Evolutionary conservation across 441 rosid species (phyloP), one percentile per base, ranked within the genome.

Genomic region (Adansonia madagascariensis): DNA sequence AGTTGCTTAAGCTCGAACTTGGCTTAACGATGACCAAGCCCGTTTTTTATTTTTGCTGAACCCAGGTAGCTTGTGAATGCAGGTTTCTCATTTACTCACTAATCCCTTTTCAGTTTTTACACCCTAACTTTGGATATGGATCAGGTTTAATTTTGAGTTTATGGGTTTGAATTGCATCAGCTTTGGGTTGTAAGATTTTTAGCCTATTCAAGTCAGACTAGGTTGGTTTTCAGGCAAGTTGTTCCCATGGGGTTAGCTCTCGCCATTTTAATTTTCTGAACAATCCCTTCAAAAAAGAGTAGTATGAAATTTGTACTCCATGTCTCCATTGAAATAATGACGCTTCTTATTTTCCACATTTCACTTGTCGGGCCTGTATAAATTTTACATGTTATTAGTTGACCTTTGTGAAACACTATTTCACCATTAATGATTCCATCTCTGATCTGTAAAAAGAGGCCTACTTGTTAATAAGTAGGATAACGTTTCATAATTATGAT

Each of bases 121-220:
- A 59, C 1, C 64, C 64, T 57, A 57, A 8, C 14, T 59, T 59
- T 59, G 24, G 12, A 41, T 41, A n/a, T n/a, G 52, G 50, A 17
- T 65, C 31, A 5, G 3, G 27, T 65, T n/a, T 41, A 6, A 27
- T 57, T 10, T 22, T 22, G 4, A 10, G 14, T 60, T 60, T 59
- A 20, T 56, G 39, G 64, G 64, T 60, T 60, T 60, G 64, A 60
- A 60, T 60, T 60, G 31, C 64, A 60, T 60, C 5, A 20, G 63
- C 7, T 59, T 59, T 24, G 27, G 27, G 15, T 41, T 24, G 18
- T 41, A 41, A 14, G 7, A 14, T n/a, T 8, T 65, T 65, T 41
- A 39, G 27, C 15, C 15, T 41, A 41, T 41, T 41, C 24, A 65
- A 65, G 24, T 65, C 41, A 12, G 15, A 41, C 22, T n/a, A 22